Conservation (phyloP, 352 stramenopile genomes). For the Albugo laibachii region DNA sequence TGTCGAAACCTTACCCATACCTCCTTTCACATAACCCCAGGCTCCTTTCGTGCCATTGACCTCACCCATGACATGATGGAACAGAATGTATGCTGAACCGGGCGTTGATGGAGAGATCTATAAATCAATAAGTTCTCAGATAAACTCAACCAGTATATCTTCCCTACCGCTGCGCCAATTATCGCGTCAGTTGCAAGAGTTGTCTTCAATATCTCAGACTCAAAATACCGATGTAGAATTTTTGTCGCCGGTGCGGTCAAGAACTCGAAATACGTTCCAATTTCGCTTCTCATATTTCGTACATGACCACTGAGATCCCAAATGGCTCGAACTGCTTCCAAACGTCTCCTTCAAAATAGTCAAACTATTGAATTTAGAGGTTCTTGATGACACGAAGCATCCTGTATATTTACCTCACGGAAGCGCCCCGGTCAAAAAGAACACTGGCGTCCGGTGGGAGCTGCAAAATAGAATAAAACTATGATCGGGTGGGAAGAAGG, state of each 20-base stretch:
- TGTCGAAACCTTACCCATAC: conserved; percentile 70
- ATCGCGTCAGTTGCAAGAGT: conserved; percentile 84
- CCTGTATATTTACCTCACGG: conserved; percentile 13
- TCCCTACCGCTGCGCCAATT: conserved; percentile 64
- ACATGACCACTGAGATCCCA: conserved; percentile 35
- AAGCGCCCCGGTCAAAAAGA: conserved; percentile 26
- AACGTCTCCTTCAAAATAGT: conserved; percentile 15
- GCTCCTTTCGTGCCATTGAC: conserved; percentile 71
- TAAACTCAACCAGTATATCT: not conserved
- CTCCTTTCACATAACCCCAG: conserved; percentile 80
- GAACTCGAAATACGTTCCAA: conserved; percentile 74
- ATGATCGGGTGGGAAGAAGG: not conserved
- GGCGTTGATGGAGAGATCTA: conserved; percentile 63
- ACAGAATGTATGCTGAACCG: conserved; percentile 79
- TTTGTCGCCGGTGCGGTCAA: conserved; percentile 73
- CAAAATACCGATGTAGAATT: conserved; percentile 82
- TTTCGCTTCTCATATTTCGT: conserved; percentile 43
- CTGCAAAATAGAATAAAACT: conserved; percentile 9
- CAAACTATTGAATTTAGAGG: not conserved
- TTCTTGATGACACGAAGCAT: not conserved
- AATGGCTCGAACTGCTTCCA: conserved; percentile 49
- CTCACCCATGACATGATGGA: conserved; percentile 86
- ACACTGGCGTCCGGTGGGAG: conserved; percentile 47
- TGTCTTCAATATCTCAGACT: conserved; percentile 77
- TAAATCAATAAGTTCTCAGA: not conserved